Conservation (phyloP, 148 eudicot species). For the Pharnaceum exiguum region DNA sequence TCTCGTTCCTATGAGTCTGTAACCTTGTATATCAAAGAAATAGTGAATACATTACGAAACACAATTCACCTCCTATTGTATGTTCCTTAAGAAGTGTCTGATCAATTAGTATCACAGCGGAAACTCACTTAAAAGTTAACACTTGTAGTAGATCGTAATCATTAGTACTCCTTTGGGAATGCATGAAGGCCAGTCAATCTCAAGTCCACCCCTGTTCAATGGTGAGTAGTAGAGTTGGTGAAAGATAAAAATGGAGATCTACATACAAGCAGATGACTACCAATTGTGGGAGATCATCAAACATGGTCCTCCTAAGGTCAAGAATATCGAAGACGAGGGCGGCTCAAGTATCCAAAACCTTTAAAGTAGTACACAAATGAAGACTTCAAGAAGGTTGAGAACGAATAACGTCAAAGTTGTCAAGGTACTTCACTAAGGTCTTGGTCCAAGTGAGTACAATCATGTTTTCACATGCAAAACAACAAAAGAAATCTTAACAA, state of each 20-base stretch:
- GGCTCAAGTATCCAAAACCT: not conserved
- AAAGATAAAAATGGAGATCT: not conserved
- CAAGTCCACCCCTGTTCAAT: not conserved
- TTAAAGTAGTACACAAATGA: not conserved
- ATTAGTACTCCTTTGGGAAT: not conserved
- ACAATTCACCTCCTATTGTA: not conserved
- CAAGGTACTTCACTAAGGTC: not conserved
- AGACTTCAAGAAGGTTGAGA: not conserved
- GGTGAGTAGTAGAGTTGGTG: not conserved
- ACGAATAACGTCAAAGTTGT: not conserved
- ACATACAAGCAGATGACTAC: not conserved
- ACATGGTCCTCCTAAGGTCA: not conserved
- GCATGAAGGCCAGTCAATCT: not conserved
- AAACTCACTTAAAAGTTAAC: not conserved
- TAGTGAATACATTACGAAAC: no score
- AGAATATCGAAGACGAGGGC: not conserved
- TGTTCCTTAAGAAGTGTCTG: no score
- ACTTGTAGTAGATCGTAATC: not conserved
- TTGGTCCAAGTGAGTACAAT: not conserved
- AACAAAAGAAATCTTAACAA: not conserved
- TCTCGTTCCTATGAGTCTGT: no score
- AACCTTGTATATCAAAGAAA: no score
- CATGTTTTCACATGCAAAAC: not conserved
- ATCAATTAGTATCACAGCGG: not conserved
- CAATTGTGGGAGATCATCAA: not conserved